Evolutionary conservation across 2,329 filamentous ascomycete species (phyloP), one percentile per base, ranked within the genome.

Genomic region (Talaromyces rugulosus): DNA sequence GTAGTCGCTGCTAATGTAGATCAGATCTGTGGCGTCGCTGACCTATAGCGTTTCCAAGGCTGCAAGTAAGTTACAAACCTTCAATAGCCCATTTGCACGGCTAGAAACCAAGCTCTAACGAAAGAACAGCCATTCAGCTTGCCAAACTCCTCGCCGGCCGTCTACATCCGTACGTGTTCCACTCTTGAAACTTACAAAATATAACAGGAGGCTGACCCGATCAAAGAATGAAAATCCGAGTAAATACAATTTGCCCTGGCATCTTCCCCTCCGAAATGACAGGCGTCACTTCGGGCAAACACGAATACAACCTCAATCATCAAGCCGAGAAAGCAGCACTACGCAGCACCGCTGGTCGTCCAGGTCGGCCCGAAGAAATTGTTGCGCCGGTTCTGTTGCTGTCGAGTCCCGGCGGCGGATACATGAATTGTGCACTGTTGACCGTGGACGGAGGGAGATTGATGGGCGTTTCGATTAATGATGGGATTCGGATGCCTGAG

Each of bases 31-130:
- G 65, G 68, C 65, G 1, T 67, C 69, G 4, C 53, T 69, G 23
- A 67, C 67, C 0, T 71, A 71, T 42, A 64, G 60, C 7, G 65
- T 69, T 12, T 69, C 70, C 28, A 71, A 71, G 40, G 70, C 68
- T 28, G 64, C 66, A 16, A 34, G 60, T 59, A 36, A 14, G 57
- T 61, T n/a, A 50, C 42, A 40, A 33, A 40, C 23, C 44, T 55
- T 16, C 57, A 60, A 14, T 30, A 58, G n/a, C 31, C 57, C 8
- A 62, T 62, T 51, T 42, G 7, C 27, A 56, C 55, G 14, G 60
- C 36, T 23, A 55, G 53, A 27, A 51, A 59, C 51, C 18, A 5
- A 16, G 27, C 14, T 53, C 44, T 47, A 47, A 47, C 44, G 16
- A 47, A 47, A 31, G 30, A 5, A 67, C 64, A 4, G 63, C 66